Base-by-base conservation (phyloP, 1,139 yeast genomes). In the Kodamaea anthophila region DNA sequence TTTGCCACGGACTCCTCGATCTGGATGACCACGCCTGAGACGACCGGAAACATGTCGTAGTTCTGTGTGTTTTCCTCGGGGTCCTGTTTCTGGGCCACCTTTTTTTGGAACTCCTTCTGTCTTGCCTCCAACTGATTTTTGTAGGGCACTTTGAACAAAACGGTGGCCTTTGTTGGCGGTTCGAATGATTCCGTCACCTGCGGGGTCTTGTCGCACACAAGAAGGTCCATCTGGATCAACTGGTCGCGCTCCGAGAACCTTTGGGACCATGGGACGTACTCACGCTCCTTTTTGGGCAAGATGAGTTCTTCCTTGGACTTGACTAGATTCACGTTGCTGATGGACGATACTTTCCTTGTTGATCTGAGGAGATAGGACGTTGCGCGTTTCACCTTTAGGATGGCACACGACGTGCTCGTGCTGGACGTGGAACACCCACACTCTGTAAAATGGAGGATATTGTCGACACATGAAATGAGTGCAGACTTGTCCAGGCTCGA, bases 371-470 rank as follows among this genome's bases (percentile, higher is more conserved):
- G 56, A 41, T 71, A 73, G 0, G 78, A 64, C 5, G 77, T 71
- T 11, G 75, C 74, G 46, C 77, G 77, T 44, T 76, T 78, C 3
- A 79, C 72, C 43, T 75, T 78, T 37, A 65, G 62, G 7, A 82
- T 56, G 14, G 71, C 63, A 56, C 91, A 82, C 15, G 60, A 58
- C 11, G 62, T 51, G 18, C 58, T 50, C 8, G 22, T 26, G 10
- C 63, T 62, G 14, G 57, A 42, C 1, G 53, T 48, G 1, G 80
- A 85, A 53, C 96, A 85, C 13, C 84, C 94, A 40, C 80, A 72
- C 46, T 79, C 70, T 32, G 79, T 66, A 40, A 65, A 65, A 37
- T 58, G 60, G 39, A 78, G 53, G 11, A 82, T 58, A 8, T 74
- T 70, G 41, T 78, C 86, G 15, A 80, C 59, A 7, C 83, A 72